Conservation (phyloP, 345 rosid species). For the Gossypium bickii region DNA sequence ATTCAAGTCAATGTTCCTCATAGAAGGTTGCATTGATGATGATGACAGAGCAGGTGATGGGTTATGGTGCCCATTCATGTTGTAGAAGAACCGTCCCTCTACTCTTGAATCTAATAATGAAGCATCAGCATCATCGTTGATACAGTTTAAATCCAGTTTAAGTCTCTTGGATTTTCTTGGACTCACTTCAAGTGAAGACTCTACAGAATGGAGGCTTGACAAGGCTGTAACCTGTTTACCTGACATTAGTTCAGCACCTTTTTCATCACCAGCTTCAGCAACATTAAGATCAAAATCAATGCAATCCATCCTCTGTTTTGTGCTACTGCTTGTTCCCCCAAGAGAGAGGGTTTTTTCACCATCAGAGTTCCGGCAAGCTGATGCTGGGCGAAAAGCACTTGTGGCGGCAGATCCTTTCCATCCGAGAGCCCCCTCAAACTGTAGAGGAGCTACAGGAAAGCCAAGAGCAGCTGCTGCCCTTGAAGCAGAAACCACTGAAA, state of each 20-base stretch:
- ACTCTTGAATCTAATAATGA: conserved; percentile 43
- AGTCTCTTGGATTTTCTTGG: conserved; percentile 57
- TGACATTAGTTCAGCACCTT: conserved; percentile 33
- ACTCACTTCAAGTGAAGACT: conserved; percentile 59
- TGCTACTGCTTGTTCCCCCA: conserved; percentile 36
- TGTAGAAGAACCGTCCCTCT: conserved; percentile 44
- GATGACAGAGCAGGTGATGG: conserved; percentile 77
- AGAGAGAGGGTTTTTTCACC: conserved; percentile 26
- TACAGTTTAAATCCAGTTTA: conserved; percentile 71
- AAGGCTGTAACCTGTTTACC: conserved; percentile 51
- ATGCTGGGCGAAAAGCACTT: conserved; percentile 67
- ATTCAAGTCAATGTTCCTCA: conserved; percentile 84
- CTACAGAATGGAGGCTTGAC: conserved; percentile 44
- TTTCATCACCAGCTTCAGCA: conserved; percentile 67
- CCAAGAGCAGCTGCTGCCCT: conserved; percentile 47
- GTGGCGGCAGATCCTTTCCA: conserved; percentile 74
- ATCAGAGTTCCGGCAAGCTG: conserved; percentile 48
- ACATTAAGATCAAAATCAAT: conserved; percentile 84
- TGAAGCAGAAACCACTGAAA: conserved; percentile 61
- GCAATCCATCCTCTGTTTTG: conserved; percentile 42
- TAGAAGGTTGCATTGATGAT: conserved; percentile 55
- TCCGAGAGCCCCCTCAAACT: conserved; percentile 62
- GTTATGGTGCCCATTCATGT: conserved; percentile 52
- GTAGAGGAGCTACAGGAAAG: conserved; percentile 53
- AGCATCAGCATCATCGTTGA: conserved; percentile 61